Conservation (phyloP, 2,329 filamentous ascomycete species). For the Chrysoporthe austroafricana region DNA sequence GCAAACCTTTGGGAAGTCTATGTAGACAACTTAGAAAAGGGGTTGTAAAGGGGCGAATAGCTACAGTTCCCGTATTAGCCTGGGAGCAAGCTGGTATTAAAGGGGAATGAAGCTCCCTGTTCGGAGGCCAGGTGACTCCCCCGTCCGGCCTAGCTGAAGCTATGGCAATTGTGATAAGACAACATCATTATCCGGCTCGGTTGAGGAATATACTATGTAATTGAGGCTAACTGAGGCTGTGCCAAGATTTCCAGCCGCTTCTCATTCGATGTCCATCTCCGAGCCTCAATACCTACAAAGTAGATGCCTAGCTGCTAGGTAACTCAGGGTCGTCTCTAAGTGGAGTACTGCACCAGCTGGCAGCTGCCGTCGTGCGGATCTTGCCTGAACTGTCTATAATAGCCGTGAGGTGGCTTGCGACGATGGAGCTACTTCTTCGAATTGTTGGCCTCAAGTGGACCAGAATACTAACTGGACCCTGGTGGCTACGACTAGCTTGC, state of each 20-base stretch:
- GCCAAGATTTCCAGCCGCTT: not conserved
- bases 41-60: not conserved
- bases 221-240: not conserved
- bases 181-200: not conserved
- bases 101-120: slow-evolving; percentile 6
- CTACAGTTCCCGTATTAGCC: not conserved
- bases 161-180: not conserved
- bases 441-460: not conserved
- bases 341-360: not conserved
- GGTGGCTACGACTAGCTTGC: slow-evolving; percentile 15
- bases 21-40: not conserved
- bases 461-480: slow-evolving; percentile 1
- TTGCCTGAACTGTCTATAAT: not conserved
- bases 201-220: not conserved
- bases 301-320: not conserved
- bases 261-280: not conserved
- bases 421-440: not conserved
- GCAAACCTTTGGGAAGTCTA: not conserved
- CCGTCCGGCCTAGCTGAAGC: not conserved
- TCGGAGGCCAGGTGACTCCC: not conserved
- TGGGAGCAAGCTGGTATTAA: not conserved
- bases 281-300: not conserved
- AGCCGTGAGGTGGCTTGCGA: slow-evolving; percentile 5
- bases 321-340: not conserved
- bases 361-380: not conserved